A percentile compares a stretch with the other conserved stretches of the same genome.
Evolutionary conservation across 1,139 yeast species (phyloP).

Genomic region (Trichomonascaceae sp.): DNA sequence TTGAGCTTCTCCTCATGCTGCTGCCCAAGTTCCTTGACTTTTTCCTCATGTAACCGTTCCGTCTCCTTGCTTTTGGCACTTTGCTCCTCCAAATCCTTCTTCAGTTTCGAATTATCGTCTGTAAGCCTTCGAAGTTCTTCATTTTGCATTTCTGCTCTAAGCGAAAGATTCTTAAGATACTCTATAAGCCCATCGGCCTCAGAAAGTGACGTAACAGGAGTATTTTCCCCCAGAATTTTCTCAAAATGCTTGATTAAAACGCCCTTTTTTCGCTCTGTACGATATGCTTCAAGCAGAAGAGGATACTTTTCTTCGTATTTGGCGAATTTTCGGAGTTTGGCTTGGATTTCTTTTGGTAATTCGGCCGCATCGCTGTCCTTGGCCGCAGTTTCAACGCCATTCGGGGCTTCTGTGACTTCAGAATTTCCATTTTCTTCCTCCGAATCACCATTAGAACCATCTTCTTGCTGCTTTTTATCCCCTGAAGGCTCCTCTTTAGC

Average conservation of each 20-base stretch:
- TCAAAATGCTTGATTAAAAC: conserved; percentile 64
- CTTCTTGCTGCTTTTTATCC: neutral
- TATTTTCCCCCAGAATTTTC: conserved; percentile 63
- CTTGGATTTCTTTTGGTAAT: conserved; percentile 8
- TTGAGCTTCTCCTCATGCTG: neutral
- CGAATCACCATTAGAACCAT: neutral
- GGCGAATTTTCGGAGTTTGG: conserved; percentile 64
- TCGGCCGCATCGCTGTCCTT: conserved; percentile 1
- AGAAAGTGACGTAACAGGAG: conserved; percentile 70
- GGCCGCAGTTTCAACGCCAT: neutral
- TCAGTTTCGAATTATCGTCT: conserved; percentile 28
- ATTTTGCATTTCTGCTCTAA: conserved; percentile 54
- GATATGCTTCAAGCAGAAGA: conserved; percentile 69
- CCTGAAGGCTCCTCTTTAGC: conserved; percentile 12
- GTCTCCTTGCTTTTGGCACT: neutral
- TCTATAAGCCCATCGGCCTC: conserved; percentile 68
- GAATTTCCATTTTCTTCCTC: neutral
- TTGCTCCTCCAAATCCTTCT: neutral
- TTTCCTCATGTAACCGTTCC: neutral
- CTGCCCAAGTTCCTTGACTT: neutral
- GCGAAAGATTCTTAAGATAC: conserved; percentile 57
- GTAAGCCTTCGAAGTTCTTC: conserved; percentile 44
- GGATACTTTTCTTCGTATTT: conserved; percentile 87
- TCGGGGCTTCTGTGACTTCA: neutral
- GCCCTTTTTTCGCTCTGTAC: conserved; percentile 64